A percentile compares a stretch with the other conserved stretches of the same genome.
Evolutionary conservation across 495 filamentous ascomycete species (phyloP).

Genomic region (Neurospora hispaniola): DNA sequence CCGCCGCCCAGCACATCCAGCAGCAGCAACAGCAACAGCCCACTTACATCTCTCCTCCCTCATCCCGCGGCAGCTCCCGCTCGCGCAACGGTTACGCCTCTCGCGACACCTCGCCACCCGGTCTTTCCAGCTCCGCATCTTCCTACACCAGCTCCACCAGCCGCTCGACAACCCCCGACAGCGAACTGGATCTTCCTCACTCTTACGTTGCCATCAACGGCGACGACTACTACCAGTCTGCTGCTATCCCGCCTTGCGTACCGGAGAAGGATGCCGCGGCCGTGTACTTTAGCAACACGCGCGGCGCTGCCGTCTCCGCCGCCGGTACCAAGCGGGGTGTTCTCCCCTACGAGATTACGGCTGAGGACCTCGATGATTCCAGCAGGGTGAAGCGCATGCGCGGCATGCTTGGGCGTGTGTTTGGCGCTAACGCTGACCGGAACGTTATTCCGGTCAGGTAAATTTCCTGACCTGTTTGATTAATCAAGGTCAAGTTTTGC

Average conservation of each 20-base stretch:
- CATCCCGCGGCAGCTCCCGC: conserved; percentile 28
- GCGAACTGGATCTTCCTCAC: conserved; percentile 21
- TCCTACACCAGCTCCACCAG: conserved; percentile 29
- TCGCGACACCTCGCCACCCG: conserved; percentile 28
- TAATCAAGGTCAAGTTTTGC: neutral
- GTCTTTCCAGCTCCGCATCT: conserved; percentile 31
- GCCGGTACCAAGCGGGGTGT: conserved; percentile 12
- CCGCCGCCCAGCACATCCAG: conserved; percentile 4
- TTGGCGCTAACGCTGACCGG: conserved; percentile 17
- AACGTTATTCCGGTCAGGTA: neutral
- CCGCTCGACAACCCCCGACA: conserved; percentile 35
- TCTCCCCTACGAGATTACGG: conserved; percentile 39
- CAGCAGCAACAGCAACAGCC: neutral
- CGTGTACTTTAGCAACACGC: conserved; percentile 9
- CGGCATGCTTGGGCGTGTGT: conserved; percentile 33
- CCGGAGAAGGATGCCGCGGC: conserved; percentile 17
- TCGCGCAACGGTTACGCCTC: conserved; percentile 20
- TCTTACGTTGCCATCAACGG: conserved; percentile 23
- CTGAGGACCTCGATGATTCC: conserved; percentile 31
- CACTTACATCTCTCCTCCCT: conserved; percentile 26
- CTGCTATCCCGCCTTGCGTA: conserved; percentile 13
- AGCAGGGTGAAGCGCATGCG: conserved; percentile 28
- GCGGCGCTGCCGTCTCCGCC: neutral
- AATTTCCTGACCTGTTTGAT: neutral
- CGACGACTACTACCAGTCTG: conserved; percentile 28